Conservation (phyloP, 495 filamentous ascomycete species). For the Penicillium cataractarum region DNA sequence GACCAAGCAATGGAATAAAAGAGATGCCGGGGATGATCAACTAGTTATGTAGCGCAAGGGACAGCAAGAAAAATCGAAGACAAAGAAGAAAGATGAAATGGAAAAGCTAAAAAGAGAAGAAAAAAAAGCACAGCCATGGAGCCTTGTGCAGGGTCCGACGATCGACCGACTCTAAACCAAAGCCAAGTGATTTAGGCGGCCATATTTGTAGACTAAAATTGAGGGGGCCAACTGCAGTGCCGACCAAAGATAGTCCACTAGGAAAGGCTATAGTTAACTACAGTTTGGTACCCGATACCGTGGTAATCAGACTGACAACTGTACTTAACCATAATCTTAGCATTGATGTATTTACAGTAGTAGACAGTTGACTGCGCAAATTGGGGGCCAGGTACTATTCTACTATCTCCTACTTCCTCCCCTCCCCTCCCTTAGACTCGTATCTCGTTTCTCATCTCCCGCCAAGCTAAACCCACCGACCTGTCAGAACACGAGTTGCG, state of each 20-base stretch:
- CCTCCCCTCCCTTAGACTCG: neutral
- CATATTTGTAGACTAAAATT: neutral
- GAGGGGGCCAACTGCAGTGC: neutral
- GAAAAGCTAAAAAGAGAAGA: neutral
- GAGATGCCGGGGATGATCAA: neutral
- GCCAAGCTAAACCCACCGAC: neutral
- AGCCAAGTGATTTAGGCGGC: constrained; percentile 32
- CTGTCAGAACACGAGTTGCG: constrained; percentile 12
- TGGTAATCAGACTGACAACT: neutral
- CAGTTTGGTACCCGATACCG: neutral
- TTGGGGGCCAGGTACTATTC: neutral
- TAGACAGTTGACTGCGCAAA: too few species aligned
- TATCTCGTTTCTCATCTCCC: neutral
- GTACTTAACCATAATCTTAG: too few species aligned
- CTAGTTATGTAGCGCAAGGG: neutral
- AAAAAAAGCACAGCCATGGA: constrained; percentile 6
- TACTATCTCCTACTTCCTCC: neutral
- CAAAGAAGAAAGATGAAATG: neutral
- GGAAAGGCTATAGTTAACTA: too few species aligned
- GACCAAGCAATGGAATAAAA: neutral
- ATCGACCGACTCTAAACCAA: constrained; percentile 18
- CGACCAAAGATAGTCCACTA: neutral
- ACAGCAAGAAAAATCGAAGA: neutral
- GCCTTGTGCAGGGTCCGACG: constrained; percentile 17
- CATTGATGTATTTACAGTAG: too few species aligned